These are phyloP conservation scores for Huntiella bhutanensis DNA, from an alignment of 2,329 filamentous ascomycete species.

Conservation along the genomic window DNA sequence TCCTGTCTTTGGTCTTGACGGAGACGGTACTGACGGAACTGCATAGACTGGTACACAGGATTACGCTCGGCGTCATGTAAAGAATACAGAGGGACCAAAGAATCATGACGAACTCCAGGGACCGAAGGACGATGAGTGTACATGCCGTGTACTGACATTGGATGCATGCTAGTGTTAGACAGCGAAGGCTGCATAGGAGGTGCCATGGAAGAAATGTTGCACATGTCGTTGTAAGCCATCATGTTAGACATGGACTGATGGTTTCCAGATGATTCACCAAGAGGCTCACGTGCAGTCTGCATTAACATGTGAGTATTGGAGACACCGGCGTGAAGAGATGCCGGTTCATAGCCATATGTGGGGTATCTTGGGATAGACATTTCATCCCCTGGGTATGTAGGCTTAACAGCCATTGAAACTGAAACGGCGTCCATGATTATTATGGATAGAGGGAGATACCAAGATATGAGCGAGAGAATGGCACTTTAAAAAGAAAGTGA, in stretches of 20 bases:
- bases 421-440: constrained; percentile 6
- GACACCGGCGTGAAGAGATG: constrained; percentile 26
- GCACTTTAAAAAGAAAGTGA: background rate
- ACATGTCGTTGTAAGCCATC: constrained; percentile 10
- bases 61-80: constrained; percentile 23
- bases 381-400: constrained; percentile 3
- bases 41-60: constrained; percentile 41
- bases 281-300: constrained; percentile 1
- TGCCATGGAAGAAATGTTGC: background rate
- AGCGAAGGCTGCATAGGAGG: constrained; percentile 1
- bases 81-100: constrained; percentile 5
- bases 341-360: constrained; percentile 9
- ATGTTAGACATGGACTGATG: constrained; percentile 2
- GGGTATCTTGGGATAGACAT: constrained; percentile 3
- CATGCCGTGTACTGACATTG: constrained; percentile 1
- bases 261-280: constrained; percentile 2
- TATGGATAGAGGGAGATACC: background rate
- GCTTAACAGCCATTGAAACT: constrained; percentile 4
- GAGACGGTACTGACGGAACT: constrained; percentile 46
- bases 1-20: constrained; percentile 46
- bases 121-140: constrained; percentile 6
- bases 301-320: constrained; percentile 29
- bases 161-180: background rate
- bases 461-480: background rate
- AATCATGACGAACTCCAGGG: constrained; percentile 6